Evolutionary conservation across 2,329 filamentous ascomycete species (phyloP).

Genomic region (Exserohilum rostratum): DNA sequence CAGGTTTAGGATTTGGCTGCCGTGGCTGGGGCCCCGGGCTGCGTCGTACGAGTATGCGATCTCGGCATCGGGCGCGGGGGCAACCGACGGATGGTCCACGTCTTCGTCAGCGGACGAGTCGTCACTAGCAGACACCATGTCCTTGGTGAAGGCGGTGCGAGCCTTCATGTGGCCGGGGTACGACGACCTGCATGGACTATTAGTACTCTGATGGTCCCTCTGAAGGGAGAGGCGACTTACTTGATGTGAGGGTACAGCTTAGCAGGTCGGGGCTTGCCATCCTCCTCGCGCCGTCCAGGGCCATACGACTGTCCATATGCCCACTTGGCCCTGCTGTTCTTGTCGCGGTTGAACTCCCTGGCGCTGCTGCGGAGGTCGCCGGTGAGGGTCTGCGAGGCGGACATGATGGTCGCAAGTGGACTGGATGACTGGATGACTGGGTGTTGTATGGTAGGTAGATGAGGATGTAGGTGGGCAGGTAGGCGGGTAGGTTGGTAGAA

Average conservation of each 20-base stretch:
- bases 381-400: slow-evolving; percentile 55
- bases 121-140: slow-evolving; percentile 50
- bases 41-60: slow-evolving; percentile 63
- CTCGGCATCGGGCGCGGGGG: slow-evolving; percentile 56
- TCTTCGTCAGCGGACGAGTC: slow-evolving; percentile 54
- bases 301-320: slow-evolving; percentile 52
- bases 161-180: slow-evolving; percentile 41
- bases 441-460: background rate
- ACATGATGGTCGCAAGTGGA: slow-evolving; percentile 43
- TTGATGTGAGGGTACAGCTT: slow-evolving; percentile 38
- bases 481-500: background rate
- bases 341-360: slow-evolving; percentile 59
- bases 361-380: slow-evolving; percentile 61
- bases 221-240: slow-evolving; percentile 32
- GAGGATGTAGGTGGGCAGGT: no score
- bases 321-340: slow-evolving; percentile 59
- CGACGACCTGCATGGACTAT: slow-evolving; percentile 31
- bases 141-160: slow-evolving; percentile 49
- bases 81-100: slow-evolving; percentile 52
- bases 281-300: slow-evolving; percentile 46
- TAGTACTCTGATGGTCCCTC: slow-evolving; percentile 10
- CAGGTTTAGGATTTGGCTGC: slow-evolving; percentile 63
- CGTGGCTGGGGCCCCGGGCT: slow-evolving; percentile 55
- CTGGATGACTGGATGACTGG: background rate
- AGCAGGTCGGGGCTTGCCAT: slow-evolving; percentile 46